Conservation (phyloP, 2,329 filamentous ascomycete species). For the Beauveria scarabaeidicola region DNA sequence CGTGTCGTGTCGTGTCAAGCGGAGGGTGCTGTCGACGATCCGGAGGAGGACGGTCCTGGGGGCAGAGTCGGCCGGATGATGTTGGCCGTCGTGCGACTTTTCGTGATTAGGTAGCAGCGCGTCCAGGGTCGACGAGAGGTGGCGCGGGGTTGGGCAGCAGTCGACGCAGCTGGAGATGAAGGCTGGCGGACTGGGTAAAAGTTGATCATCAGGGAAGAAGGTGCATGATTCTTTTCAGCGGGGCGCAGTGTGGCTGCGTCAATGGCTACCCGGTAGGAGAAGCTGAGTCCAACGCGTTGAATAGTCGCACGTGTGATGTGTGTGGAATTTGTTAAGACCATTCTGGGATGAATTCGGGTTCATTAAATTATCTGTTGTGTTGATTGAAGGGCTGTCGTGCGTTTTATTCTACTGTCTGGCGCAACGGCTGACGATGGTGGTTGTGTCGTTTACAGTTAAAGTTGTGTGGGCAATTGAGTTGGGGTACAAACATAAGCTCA, state of each 20-base stretch:
- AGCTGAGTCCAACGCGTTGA: not conserved
- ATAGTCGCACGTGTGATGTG: not conserved
- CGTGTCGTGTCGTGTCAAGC: not conserved
- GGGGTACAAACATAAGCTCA: too few relatives aligned
- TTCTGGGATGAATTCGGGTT: not conserved
- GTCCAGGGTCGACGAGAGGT: not conserved
- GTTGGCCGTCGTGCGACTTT: not conserved
- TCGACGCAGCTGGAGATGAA: not conserved
- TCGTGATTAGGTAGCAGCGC: not conserved
- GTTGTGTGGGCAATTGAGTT: too few relatives aligned
- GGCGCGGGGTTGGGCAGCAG: slow-evolving; percentile 7
- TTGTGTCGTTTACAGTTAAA: too few relatives aligned
- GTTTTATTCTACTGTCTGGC: too few relatives aligned
- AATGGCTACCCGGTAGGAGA: not conserved
- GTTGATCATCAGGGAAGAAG: slow-evolving; percentile 3
- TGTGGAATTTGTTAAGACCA: not conserved
- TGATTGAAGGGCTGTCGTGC: not conserved
- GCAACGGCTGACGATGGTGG: not conserved
- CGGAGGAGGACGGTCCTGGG: not conserved
- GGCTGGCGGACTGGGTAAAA: not conserved
- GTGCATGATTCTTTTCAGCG: slow-evolving; percentile 8
- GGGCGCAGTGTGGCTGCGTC: not conserved
- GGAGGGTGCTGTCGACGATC: not conserved
- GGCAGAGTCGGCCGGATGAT: not conserved
- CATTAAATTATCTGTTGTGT: not conserved